phyloP scores from a whole-genome alignment of 345 rosid species.

The Lepidium africanum region DNA sequence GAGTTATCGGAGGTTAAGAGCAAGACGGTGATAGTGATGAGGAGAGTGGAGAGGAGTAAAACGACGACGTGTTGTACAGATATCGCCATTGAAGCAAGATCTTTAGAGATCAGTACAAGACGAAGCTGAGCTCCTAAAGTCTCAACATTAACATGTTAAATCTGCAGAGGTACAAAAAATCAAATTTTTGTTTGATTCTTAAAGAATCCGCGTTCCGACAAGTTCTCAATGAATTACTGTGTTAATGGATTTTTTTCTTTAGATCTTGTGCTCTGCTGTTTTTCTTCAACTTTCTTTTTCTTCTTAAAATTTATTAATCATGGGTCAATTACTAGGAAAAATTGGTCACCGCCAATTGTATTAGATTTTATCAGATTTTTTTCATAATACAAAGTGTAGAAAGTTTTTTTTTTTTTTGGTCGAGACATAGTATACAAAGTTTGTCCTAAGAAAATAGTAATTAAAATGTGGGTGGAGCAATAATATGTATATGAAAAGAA shows the following conservation, averaged over 20 bases:
- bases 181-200: neutral
- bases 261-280: too few relatives aligned
- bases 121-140: constrained; percentile 13
- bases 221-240: too few relatives aligned
- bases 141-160: constrained; percentile 10
- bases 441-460: too few relatives aligned
- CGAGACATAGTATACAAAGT: too few relatives aligned
- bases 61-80: constrained; percentile 45
- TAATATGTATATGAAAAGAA: neutral
- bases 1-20: constrained; percentile 28
- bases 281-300: too few relatives aligned
- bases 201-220: neutral
- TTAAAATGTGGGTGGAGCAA: neutral
- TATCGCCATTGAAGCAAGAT: constrained; percentile 37
- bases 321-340: neutral
- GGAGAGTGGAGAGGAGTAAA: constrained; percentile 35
- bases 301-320: neutral
- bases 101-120: constrained; percentile 4
- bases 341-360: neutral
- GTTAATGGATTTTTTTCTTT: too few relatives aligned
- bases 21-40: constrained; percentile 34
- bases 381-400: too few relatives aligned
- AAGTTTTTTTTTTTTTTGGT: too few relatives aligned
- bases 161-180: neutral
- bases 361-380: neutral